Conservation (phyloP, 2,329 filamentous ascomycete genomes). For the Chaetomiaceae sp. region DNA sequence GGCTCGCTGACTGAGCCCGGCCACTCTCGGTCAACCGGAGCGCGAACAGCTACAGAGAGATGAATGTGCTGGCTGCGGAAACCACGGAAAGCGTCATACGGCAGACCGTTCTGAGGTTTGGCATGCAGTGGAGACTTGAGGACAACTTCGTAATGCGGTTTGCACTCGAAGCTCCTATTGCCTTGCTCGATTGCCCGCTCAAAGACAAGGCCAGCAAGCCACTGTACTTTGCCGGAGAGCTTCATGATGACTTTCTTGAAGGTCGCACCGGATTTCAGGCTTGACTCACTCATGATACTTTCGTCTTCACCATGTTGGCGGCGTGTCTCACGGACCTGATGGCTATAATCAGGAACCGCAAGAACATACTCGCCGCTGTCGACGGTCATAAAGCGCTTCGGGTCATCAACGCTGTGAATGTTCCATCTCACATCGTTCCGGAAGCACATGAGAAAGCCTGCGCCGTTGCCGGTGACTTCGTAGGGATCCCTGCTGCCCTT, state of each 20-base stretch:
- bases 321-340: conserved; percentile 69
- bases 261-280: conserved; percentile 66
- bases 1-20: conserved; percentile 66
- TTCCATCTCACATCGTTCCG: conserved; percentile 87
- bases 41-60: conserved; percentile 84
- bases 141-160: conserved; percentile 85
- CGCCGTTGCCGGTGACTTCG: conserved; percentile 83
- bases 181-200: conserved; percentile 74
- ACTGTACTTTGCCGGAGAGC: conserved; percentile 90
- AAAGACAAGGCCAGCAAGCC: conserved; percentile 87
- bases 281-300: conserved; percentile 59
- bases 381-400: conserved; percentile 90
- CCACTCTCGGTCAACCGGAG: conserved; percentile 86
- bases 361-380: conserved; percentile 94
- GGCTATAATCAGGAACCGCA: conserved; percentile 88
- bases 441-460: conserved; percentile 98
- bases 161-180: conserved; percentile 78
- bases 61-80: conserved; percentile 97
- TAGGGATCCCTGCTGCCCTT: conserved; percentile 94
- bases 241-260: conserved; percentile 99
- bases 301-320: conserved; percentile 50
- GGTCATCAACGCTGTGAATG: conserved; percentile 79
- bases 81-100: conserved; percentile 92
- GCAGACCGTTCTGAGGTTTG: conserved; percentile 48
- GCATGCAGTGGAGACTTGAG: conserved; percentile 76